A percentile compares a stretch with the other conserved stretches of the same genome.
phyloP scores from a whole-genome alignment of 2,329 filamentous ascomycete species.

The Myriangium duriaei region DNA sequence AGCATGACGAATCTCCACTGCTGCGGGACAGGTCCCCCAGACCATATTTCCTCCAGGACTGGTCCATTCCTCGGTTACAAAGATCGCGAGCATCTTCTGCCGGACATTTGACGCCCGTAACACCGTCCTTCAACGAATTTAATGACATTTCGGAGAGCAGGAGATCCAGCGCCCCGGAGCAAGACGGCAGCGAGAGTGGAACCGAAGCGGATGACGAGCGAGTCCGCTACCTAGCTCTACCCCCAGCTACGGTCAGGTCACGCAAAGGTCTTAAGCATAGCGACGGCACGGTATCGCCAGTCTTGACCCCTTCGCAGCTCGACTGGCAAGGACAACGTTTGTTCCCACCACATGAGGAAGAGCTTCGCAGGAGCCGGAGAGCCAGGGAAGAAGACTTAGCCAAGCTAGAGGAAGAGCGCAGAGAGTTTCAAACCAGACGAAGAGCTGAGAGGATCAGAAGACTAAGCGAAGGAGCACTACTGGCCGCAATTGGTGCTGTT shows the following conservation, averaged over 20 bases:
- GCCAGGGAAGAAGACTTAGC: slow-evolving; percentile 28
- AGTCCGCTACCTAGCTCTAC: slow-evolving; percentile 57
- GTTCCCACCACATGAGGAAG: slow-evolving; percentile 26
- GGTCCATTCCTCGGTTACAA: neutral
- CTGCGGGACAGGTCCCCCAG: slow-evolving; percentile 8
- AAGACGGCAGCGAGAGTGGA: slow-evolving; percentile 61
- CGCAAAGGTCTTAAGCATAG: slow-evolving; percentile 61
- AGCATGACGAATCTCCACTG: slow-evolving; percentile 3
- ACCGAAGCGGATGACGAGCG: slow-evolving; percentile 94
- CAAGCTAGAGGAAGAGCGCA: slow-evolving; percentile 39
- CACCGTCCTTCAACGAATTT: neutral
- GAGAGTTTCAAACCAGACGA: slow-evolving; percentile 69
- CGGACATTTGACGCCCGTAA: neutral
- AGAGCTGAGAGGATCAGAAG: slow-evolving; percentile 76
- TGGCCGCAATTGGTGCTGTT: slow-evolving; percentile 39
- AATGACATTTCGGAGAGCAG: slow-evolving; percentile 2
- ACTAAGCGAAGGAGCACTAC: slow-evolving; percentile 41
- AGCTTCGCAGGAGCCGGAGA: slow-evolving; percentile 16
- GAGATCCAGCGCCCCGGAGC: slow-evolving; percentile 6
- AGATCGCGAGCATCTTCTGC: slow-evolving; percentile 5
- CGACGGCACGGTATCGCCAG: slow-evolving; percentile 25
- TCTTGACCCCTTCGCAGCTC: slow-evolving; percentile 35
- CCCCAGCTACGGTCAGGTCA: slow-evolving; percentile 58
- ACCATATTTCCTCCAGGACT: slow-evolving; percentile 7
- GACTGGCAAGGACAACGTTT: slow-evolving; percentile 33